These are phyloP conservation scores for Agrocybe pediades DNA, from an alignment of 768 basidiomycete genomes.

Conservation along the genomic window DNA sequence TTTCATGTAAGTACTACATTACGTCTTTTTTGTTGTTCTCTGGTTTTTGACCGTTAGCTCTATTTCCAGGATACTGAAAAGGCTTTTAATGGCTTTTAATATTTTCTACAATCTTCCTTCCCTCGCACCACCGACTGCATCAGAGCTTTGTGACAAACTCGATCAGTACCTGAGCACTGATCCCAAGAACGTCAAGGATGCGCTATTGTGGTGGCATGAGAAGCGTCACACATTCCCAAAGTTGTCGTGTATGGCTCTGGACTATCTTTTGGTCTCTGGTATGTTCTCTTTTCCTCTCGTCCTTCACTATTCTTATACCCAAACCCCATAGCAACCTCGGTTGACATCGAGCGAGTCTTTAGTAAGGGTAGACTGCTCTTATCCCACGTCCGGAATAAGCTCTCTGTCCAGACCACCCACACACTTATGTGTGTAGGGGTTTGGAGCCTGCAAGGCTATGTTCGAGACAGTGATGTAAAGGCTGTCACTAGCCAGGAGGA, in stretches of 20 bases:
- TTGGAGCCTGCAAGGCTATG: not conserved
- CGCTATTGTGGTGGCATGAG: constrained; percentile 13
- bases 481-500: not conserved
- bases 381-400: constrained; percentile 1
- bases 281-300: not conserved
- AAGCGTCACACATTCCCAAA: constrained; percentile 5
- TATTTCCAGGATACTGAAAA: no score
- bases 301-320: not conserved
- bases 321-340: not conserved
- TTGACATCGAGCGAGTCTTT: constrained; percentile 3
- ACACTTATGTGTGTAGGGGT: constrained; percentile 6
- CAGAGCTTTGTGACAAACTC: constrained; percentile 17
- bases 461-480: not conserved
- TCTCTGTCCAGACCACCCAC: not conserved
- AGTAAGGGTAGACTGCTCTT: constrained; percentile 1
- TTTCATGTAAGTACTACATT: no score
- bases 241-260: constrained; percentile 12
- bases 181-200: constrained; percentile 25
- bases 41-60: no score
- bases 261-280: not conserved
- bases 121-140: constrained; percentile 9
- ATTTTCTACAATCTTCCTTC: constrained; percentile 26
- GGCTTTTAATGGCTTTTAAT: constrained; percentile 17
- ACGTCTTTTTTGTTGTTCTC: no score
- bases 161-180: constrained; percentile 15